These are phyloP conservation scores for Pythium angustatum DNA, from an alignment of 352 stramenopile genomes.

Conservation along the genomic window DNA sequence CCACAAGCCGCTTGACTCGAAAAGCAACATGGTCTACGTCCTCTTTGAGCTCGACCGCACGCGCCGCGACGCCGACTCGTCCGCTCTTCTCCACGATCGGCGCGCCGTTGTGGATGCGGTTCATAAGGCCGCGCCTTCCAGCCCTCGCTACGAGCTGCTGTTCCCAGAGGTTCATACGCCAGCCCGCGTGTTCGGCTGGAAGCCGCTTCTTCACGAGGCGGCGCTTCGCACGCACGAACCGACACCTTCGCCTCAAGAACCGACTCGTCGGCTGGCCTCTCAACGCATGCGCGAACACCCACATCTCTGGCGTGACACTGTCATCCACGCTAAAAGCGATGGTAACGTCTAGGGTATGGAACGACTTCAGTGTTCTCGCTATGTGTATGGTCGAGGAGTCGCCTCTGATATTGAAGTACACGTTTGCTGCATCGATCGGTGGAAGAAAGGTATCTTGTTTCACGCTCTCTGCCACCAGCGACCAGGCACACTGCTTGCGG, in stretches of 20 bases:
- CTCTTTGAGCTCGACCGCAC: slow-evolving; percentile 13
- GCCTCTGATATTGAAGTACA: too few relatives aligned
- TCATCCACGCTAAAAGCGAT: slow-evolving; percentile 14
- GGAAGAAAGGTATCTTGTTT: background rate
- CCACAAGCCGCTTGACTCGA: background rate
- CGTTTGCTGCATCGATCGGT: background rate
- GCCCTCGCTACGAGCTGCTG: slow-evolving; percentile 5
- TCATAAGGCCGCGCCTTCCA: slow-evolving; percentile 3
- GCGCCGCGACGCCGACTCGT: background rate
- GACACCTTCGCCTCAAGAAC: background rate
- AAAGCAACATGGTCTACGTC: slow-evolving; percentile 23
- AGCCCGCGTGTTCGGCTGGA: background rate
- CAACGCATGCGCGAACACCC: slow-evolving; percentile 1
- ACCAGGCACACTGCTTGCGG: too few relatives aligned
- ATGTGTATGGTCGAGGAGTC: too few relatives aligned
- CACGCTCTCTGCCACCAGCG: background rate
- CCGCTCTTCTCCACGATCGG: too few relatives aligned
- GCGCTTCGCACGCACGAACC: background rate
- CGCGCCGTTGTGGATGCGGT: background rate
- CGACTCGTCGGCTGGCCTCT: too few relatives aligned
- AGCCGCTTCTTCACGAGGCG: slow-evolving; percentile 13
- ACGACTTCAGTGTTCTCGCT: background rate
- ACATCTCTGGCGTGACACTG: slow-evolving; percentile 13
- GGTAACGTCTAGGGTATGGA: background rate
- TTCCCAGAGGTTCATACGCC: background rate